Evolutionary conservation across 257 asterid species (phyloP), one percentile per base, ranked within the genome.

Genomic region (Primulina eburnea): DNA sequence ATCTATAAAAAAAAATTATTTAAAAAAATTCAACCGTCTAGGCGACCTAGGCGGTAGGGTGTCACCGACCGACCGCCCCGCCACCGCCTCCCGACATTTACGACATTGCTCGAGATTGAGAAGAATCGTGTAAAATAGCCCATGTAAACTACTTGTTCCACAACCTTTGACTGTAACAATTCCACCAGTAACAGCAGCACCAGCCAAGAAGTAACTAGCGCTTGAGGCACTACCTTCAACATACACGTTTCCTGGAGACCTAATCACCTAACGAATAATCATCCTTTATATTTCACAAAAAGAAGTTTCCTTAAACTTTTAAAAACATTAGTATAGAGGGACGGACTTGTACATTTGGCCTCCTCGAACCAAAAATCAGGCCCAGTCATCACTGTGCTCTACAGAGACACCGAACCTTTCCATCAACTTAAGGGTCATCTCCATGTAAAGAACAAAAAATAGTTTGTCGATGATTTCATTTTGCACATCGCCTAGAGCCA

Each of bases 171-270:
- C 99, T 2, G 97, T 81, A 21, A 85, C 43, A 34, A 97, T 91
- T 75, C 99, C 97, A 71, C 97, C 97, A 1, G 97, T 94, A 73
- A 89, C 77, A 68, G 99, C 97, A 62, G 99, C 99, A 71, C 99
- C 99, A 47, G 97, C 99, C 87, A 94, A 86, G 86, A 94, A 94
- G 88, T 91, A 94, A 78, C 99, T 94, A 71, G 97, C 97, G 64
- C 97, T 94, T n/a, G 97, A 94, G 72, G 99, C 99, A 76, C 91
- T 97, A 64, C 97, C 99, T 88, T 94, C 99, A 8, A 94, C 99
- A 59, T 79, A 91, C 58, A 95, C 90, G 50, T 91, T 94, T 69
- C 97, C 99, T 21, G 97, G 99, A 64, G 99, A 94, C 80, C 99
- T 94, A 66, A 61, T 62, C 26, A 24, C 26, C 26, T 24, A 24